Conservation (phyloP, 1,284 basidiomycete genomes). For the Lentinus polychrous region DNA sequence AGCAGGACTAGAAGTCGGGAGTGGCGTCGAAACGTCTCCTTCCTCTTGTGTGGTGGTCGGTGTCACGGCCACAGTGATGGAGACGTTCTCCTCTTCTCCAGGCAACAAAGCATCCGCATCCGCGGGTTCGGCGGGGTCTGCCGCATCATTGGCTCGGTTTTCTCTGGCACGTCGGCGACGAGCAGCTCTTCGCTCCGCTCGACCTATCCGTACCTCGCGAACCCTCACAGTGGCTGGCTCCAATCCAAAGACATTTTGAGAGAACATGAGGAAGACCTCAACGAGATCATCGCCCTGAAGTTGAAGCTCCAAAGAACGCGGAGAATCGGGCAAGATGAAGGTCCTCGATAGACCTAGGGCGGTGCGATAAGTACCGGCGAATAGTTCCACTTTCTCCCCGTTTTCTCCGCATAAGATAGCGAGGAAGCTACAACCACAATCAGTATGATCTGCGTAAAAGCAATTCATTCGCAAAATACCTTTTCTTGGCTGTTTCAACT, state of each 20-base stretch:
- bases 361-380: conserved; percentile 79
- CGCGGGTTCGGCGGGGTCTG: conserved; percentile 22
- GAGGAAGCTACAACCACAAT: conserved; percentile 53
- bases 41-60: conserved; percentile 13
- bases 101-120: conserved; percentile 38
- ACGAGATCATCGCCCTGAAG: conserved; percentile 88
- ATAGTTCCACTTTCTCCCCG: conserved; percentile 87
- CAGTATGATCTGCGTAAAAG: conserved; percentile 3
- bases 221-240: conserved; percentile 86
- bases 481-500: conserved; percentile 82
- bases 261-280: conserved; percentile 82
- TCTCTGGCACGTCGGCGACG: conserved; percentile 66
- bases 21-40: conserved; percentile 10
- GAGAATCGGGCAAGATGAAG: conserved; percentile 84
- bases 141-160: conserved; percentile 34
- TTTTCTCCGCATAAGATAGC: conserved; percentile 87
- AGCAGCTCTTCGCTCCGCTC: conserved; percentile 78
- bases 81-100: conserved; percentile 56
- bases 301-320: conserved; percentile 76
- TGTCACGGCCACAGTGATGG: conserved; percentile 52
- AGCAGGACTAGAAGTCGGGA: conserved; percentile 14
- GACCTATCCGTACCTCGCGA: conserved; percentile 82
- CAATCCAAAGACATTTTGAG: conserved; percentile 82
- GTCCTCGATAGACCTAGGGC: conserved; percentile 76
- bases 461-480: conserved; percentile 36